phyloP scores from a whole-genome alignment of 2,329 filamentous ascomycete genomes.

The Penicillium sp. region DNA sequence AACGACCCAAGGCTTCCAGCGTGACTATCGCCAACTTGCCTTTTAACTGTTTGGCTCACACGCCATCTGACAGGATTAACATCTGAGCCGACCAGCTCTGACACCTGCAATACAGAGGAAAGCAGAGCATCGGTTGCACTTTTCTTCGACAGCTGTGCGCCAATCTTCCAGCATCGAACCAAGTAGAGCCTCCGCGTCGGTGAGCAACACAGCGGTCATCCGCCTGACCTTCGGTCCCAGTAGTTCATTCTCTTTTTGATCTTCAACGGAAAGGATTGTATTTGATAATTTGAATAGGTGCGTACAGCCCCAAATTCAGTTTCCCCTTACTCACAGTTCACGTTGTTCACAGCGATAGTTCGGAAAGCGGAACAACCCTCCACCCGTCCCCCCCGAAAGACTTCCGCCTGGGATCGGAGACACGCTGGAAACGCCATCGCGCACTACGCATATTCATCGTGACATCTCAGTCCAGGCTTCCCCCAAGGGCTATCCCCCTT shows the following conservation, averaged over 20 bases:
- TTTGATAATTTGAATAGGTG: conserved; percentile 14
- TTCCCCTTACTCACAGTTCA: conserved; percentile 18
- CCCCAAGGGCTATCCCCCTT: conserved; percentile 10
- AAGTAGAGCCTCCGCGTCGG: conserved; percentile 21
- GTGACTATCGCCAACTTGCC: neutral
- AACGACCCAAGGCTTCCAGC: neutral
- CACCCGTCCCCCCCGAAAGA: conserved; percentile 33
- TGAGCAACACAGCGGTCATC: conserved; percentile 6
- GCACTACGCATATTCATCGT: conserved; percentile 16
- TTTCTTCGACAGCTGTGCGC: conserved; percentile 5
- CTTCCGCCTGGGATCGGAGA: conserved; percentile 30
- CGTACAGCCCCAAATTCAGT: conserved; percentile 12
- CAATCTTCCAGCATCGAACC: conserved; percentile 12
- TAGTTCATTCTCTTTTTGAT: conserved; percentile 3
- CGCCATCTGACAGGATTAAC: neutral
- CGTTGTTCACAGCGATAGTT: conserved; percentile 11
- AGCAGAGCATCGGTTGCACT: conserved; percentile 5
- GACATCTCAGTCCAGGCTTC: conserved; percentile 11
- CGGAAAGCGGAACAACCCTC: conserved; percentile 34
- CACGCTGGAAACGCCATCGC: conserved; percentile 25
- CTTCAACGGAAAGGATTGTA: neutral
- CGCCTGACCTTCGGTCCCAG: neutral
- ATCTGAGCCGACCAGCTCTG: neutral
- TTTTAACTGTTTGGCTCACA: neutral
- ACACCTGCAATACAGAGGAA: neutral